Base-by-base conservation (phyloP, 2,329 filamentous ascomycete genomes). In the Stagonosporopsis vannaccii region DNA sequence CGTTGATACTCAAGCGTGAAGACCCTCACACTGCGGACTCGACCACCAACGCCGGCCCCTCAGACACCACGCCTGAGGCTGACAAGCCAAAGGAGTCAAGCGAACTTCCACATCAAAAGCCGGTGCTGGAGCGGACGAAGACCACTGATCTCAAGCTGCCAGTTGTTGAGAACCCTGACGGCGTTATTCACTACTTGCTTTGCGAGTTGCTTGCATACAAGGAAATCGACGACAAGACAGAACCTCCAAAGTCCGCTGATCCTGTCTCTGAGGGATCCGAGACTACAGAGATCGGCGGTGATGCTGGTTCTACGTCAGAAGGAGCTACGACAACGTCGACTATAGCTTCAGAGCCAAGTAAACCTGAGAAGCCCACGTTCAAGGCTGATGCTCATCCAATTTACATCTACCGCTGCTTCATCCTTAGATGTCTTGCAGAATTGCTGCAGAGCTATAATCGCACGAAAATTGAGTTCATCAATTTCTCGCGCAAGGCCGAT, bases 381-480 rank as follows among this genome's bases (percentile, higher is more conserved):
- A 97, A 96, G 77, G 82, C 91, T 1, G 92, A 97, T 46, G 90
- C 97, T 30, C 92, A 99, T 74, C 92, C 93, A 0, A 97, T 97
- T 58, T 99, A 96, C 78, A 89, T 98, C 49, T 99, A 98, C 72
- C 87, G 95, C 43, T 97, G 94, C 79, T 97, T 98, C 80, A 80
- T 99, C 47, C 84, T 99, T 28, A 92, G 95, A 72, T 97, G 93
- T 69, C 81, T 99, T 35, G 89, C 92, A 0, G 95, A 99, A 76
- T 85, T 99, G 13, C 82, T 99, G 13, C 88, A 90, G 54, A 96
- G 90, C 69, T 99, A 98, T 79, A 97, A 92, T 66, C 88, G 92
- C 50, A 91, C 92, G 8, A 99, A 99, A 82, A 87, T 99, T 39
- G 96, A 99, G 73, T 98, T 99, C 73, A 97, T 99, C 80, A 98